Conservation (phyloP, 257 asterid species). For the Osmanthus fragrans region DNA sequence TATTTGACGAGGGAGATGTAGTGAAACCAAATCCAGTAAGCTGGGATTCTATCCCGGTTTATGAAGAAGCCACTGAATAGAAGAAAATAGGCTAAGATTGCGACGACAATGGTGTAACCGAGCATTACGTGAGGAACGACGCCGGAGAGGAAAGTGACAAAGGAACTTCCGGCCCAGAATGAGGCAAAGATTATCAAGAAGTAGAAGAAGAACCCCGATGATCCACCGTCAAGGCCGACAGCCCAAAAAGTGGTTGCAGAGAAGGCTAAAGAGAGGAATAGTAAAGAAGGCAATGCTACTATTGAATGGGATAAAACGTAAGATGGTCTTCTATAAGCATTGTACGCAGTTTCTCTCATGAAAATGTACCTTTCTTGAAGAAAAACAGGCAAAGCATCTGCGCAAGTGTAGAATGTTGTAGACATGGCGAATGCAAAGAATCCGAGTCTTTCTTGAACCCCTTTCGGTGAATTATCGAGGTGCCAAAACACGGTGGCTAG, state of each 20-base stretch:
- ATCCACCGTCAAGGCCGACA: slow-evolving; percentile 42
- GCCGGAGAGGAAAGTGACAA: slow-evolving; percentile 42
- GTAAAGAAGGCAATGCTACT: slow-evolving; percentile 34
- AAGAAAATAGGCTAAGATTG: slow-evolving; percentile 33
- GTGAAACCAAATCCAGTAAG: slow-evolving; percentile 52
- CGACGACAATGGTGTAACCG: slow-evolving; percentile 34
- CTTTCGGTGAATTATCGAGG: slow-evolving; percentile 45
- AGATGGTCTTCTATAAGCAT: slow-evolving; percentile 40
- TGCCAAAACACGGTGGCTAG: slow-evolving; percentile 44
- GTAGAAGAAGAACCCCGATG: slow-evolving; percentile 31
- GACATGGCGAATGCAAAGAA: slow-evolving; percentile 46
- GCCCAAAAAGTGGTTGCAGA: slow-evolving; percentile 42
- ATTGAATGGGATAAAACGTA: slow-evolving; percentile 40
- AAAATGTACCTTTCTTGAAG: slow-evolving; percentile 44
- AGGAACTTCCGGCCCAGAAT: slow-evolving; percentile 49
- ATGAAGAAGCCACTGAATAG: slow-evolving; percentile 44
- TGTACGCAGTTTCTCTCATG: slow-evolving; percentile 50
- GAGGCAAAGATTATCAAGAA: slow-evolving; percentile 34
- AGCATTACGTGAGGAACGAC: slow-evolving; percentile 38
- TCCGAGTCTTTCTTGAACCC: slow-evolving; percentile 38
- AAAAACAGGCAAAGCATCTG: slow-evolving; percentile 42
- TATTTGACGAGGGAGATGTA: slow-evolving; percentile 41
- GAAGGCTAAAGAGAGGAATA: slow-evolving; percentile 31
- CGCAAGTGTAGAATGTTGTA: slow-evolving; percentile 42
- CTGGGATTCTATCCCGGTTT: slow-evolving; percentile 36